phyloP scores from a whole-genome alignment of 163 green algal species.

The Chlorella variabilis region DNA sequence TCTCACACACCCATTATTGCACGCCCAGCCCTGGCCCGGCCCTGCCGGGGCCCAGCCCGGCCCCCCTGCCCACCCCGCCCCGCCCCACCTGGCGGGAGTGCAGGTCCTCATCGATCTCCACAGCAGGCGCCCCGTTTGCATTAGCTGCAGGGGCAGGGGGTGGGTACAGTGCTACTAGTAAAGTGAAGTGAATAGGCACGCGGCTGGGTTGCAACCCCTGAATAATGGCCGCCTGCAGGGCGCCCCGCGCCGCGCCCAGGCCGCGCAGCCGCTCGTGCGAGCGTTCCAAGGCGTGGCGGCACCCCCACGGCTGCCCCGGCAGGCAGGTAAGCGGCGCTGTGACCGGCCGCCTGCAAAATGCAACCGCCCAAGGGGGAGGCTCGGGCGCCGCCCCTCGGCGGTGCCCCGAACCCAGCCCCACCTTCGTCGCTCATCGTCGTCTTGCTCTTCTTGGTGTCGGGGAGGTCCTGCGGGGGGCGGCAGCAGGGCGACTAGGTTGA shows the following conservation, averaged over 20 bases:
- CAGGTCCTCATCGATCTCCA: conserved; percentile 94
- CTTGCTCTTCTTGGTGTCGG: conserved; percentile 33
- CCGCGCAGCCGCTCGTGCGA: not conserved
- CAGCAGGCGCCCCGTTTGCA: conserved; percentile 25
- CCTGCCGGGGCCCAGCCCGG: too few species aligned
- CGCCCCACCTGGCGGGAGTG: conserved; percentile 76
- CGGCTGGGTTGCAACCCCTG: not conserved
- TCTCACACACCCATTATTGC: too few species aligned
- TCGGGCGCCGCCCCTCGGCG: too few species aligned
- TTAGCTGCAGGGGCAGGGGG: not conserved
- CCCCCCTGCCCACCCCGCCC: not conserved
- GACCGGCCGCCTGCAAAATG: too few species aligned
- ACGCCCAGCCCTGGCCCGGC: too few species aligned
- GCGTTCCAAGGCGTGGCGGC: too few species aligned
- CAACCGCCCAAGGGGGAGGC: too few species aligned
- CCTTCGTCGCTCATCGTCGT: conserved; percentile 16
- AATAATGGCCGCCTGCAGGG: not conserved
- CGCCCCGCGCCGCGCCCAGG: not conserved
- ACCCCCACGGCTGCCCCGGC: too few species aligned
- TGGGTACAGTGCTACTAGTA: too few species aligned
- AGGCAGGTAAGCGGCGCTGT: too few species aligned
- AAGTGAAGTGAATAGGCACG: not conserved
- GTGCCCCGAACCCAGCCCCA: too few species aligned
- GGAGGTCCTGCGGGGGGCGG: conserved; percentile 5
- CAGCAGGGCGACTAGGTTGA: not conserved